Conservation (phyloP, 176 grass and related monocot species). For the Coix lacrymajobi region DNA sequence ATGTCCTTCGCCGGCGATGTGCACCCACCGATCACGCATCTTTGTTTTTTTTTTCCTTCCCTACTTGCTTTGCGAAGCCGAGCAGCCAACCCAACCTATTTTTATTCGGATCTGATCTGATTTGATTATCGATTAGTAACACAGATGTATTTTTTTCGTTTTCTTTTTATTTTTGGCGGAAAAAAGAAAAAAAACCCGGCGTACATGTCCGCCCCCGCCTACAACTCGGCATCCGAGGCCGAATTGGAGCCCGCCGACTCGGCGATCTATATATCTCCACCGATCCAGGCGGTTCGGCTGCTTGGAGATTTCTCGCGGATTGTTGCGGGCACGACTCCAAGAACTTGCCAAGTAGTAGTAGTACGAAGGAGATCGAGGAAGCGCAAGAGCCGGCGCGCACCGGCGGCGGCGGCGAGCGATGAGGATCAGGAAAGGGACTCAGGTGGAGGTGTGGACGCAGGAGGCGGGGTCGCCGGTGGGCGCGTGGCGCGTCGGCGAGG, state of each 20-base stretch:
- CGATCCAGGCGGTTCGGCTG: background rate
- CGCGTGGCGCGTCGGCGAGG: slow-evolving; percentile 57
- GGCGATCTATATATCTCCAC: slow-evolving; percentile 7
- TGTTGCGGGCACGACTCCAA: background rate
- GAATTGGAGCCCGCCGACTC: slow-evolving; percentile 8
- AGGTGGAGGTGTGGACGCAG: slow-evolving; percentile 46
- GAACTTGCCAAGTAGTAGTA: background rate
- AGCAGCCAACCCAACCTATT: no score
- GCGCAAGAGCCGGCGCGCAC: background rate
- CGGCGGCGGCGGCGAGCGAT: slow-evolving; percentile 21
- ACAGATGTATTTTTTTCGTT: no score
- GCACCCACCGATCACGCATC: no score
- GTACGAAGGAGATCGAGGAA: background rate
- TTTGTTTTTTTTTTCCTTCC: no score
- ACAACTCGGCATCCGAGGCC: background rate
- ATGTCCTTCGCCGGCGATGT: no score
- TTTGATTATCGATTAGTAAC: no score
- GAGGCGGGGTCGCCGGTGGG: slow-evolving; percentile 8
- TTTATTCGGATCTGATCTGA: no score
- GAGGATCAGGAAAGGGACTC: slow-evolving; percentile 42
- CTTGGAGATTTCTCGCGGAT: background rate
- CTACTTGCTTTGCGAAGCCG: no score
- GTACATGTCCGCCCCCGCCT: background rate
- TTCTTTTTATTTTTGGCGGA: background rate
- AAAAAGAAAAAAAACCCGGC: no score